Evolutionary conservation across 2,329 filamentous ascomycete species (phyloP).

Genomic region (Colletotrichum acutatum): DNA sequence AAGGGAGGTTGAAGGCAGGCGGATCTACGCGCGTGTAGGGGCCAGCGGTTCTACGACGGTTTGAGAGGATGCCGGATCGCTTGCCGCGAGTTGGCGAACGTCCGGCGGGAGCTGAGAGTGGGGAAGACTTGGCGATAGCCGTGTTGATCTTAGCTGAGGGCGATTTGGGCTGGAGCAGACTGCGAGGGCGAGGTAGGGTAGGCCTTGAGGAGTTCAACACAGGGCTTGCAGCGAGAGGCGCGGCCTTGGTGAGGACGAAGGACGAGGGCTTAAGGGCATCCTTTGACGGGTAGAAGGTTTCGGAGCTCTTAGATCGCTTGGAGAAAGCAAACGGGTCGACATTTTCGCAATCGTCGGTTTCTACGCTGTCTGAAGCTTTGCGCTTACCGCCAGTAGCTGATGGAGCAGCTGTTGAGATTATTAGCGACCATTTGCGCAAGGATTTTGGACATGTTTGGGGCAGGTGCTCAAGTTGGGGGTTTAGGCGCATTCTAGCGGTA

Average conservation of each 20-base stretch:
- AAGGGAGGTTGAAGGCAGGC: slow-evolving; percentile 65
- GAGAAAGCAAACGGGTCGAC: slow-evolving; percentile 67
- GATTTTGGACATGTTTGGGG: neutral
- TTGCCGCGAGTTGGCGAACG: slow-evolving; percentile 82
- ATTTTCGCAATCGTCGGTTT: slow-evolving; percentile 69
- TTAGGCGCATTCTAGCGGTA: slow-evolving; percentile 10
- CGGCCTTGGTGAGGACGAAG: slow-evolving; percentile 57
- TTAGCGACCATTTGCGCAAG: neutral
- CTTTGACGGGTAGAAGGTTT: slow-evolving; percentile 52
- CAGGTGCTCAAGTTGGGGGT: slow-evolving; percentile 1
- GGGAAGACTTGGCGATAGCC: slow-evolving; percentile 58
- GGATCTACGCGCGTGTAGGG: slow-evolving; percentile 78
- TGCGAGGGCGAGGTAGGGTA: slow-evolving; percentile 51
- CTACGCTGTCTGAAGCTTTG: slow-evolving; percentile 64
- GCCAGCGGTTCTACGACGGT: slow-evolving; percentile 72
- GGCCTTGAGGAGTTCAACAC: slow-evolving; percentile 24
- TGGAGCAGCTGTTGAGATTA: slow-evolving; percentile 50
- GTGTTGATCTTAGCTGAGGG: slow-evolving; percentile 59
- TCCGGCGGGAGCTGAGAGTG: slow-evolving; percentile 77
- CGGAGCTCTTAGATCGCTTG: slow-evolving; percentile 68
- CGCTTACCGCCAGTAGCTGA: slow-evolving; percentile 60
- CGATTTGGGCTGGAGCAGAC: slow-evolving; percentile 64
- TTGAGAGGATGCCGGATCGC: slow-evolving; percentile 74
- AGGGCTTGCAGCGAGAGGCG: slow-evolving; percentile 41
- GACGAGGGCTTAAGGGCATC: slow-evolving; percentile 60